Base-by-base conservation (phyloP, 2,329 filamentous ascomycete genomes). In the Epichloe sibirici region DNA sequence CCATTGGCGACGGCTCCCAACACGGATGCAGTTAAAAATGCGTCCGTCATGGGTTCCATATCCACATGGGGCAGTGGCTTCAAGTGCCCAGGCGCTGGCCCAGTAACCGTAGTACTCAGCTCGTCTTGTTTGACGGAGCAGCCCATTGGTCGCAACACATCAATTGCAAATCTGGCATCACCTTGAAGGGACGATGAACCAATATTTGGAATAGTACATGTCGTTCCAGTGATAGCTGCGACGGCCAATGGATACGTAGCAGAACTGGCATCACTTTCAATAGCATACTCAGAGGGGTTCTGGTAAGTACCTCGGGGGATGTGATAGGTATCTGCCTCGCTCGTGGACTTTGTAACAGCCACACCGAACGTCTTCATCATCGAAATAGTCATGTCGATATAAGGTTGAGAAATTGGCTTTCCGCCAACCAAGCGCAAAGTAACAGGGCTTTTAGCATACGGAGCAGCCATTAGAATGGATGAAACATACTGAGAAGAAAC, bases 31-130 rank as follows among this genome's bases (percentile, higher is more conserved):
- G 90, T 96, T 50, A 98, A 76, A 75, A 98, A 98, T 48, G 93
- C 93, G 69, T 98, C 93, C 0, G 93, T 98, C 93, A 98, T 98
- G 1, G 91, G 87, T 67, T 97, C 93, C 93, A 98, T 98, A 63
- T 98, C 90, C 31, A 98, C 83, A 54, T 91, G 85, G 17, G 82
- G 72, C 12, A 98, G 73, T 0, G 88, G 85, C 60, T 83, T 83
- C 40, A 98, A 72, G 15, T 77, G 70, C 11, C 93, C 91, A 52
- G 76, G 69, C 2, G 79, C 70, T n/a, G 93, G 93, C 1, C 93
- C 93, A 8, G 86, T 95, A 8, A 98, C 93, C 0, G 90, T 97
- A 1, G 93, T 98, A 1, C 90, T 94, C 17, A 78, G 82, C 51
- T 81, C 81, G 0, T 86, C 88, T 69, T 98, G 93, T 59, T 88